Base-by-base conservation (phyloP, 176 grass and related monocot species). In the Aegilops tauschii region DNA sequence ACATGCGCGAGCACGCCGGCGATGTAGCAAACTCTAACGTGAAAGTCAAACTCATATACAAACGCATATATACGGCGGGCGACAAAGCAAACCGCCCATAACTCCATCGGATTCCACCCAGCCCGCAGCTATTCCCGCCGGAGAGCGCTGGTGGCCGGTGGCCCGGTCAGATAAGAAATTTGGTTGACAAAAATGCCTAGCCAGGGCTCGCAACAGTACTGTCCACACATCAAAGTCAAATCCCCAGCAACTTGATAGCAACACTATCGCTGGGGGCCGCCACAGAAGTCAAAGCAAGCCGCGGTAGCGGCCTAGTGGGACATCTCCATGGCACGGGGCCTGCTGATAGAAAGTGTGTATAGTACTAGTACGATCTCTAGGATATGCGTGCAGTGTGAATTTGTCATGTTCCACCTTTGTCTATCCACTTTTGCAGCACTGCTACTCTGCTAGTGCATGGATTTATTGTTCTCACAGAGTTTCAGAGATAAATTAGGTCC, bases 201-300 rank as follows among this genome's bases (percentile, higher is more conserved):
- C 50, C 50, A 54, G 50, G 7, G 16, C 50, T 7, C 16, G 16
- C 50, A 18, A 54, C 50, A 54, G 50, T 74, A 12, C 11, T 84
- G 3, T 75, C 47, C 45, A 69, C 71, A 16, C 74, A 61, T 1
- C 12, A 20, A 71, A 83, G 86, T 83, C 80, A 78, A 83, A 71
- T 39, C 12, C 21, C 50, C 80, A 78, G 49, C 80, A 49, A 30
- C 35, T 50, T 0, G 44, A 76, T 76, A 30, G 27, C 68, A 83
- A 73, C 32, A 61, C 10, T 29, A 30, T 68, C 23, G 71, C 18
- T 44, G 71, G 44, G 71, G 32, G 71, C 8, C 32, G 67, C 17
- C 9, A 21, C 23, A 82, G 23, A 77, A 82, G 86, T 77, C 86
- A 88, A 78, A 78, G 63, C 36, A 6, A 16, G 21, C 86, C 21